Base-by-base conservation (phyloP, 345 rosid species). In the Chamaenerion angustifolium region DNA sequence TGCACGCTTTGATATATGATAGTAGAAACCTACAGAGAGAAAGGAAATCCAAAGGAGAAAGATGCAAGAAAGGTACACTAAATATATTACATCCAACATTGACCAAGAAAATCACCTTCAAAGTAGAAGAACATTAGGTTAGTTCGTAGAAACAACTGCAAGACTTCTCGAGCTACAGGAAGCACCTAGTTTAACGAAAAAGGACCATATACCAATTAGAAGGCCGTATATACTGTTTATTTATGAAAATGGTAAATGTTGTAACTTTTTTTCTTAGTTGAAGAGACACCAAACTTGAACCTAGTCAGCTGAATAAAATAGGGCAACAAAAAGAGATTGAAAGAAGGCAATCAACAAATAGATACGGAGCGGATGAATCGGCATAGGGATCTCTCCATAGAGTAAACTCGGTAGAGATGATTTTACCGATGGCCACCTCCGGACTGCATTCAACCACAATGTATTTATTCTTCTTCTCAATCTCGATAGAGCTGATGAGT, bases 121-220 rank as follows among this genome's bases (percentile, higher is more conserved):
- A 87, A 92, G 76, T 92, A 87, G 82, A 92, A 92, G 62, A 92
- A 78, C 98, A 92, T 84, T 52, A 84, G 74, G 66, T 92, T 92
- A 45, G 90, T 73, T 46, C 96, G 95, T 46, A 92, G 79, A 68
- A 80, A 48, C 60, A 84, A 61, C 68, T 82, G 98, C 70, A 87
- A 64, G 65, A 80, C 54, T 62, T 92, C 96, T 46, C 84, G 85
- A 17, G 78, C 95, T 49, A 75, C 51, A 19, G 98, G 98, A 35
- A 87, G 82, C 60, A 73, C 64, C 95, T 92, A 15, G 35, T 35
- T 18, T 8, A 13, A 6, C 12, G 5, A 47, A 14, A 50, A 11
- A 50, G 11, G 6, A 4, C 13, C 37, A 31, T 31, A 31, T 31
- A 7, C 5, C 7, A 31, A 31, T 31, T 31, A 31, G 37, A 31